Conservation (phyloP, 164 flowering plant species). For the Annona squamosa region DNA sequence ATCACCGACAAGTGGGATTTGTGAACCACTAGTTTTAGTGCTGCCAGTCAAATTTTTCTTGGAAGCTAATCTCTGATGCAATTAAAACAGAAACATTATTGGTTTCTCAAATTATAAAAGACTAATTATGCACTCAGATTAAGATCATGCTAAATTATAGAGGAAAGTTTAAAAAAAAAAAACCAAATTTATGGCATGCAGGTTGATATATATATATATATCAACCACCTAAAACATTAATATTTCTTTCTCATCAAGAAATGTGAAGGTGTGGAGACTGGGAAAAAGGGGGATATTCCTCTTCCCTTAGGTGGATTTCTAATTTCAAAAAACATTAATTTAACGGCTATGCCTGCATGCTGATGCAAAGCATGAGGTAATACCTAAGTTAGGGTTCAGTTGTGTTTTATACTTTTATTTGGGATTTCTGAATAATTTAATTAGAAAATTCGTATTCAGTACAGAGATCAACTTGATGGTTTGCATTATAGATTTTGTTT, state of each 20-base stretch:
- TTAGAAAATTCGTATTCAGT: too few species aligned
- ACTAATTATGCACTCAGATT: not conserved
- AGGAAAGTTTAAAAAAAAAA: not conserved
- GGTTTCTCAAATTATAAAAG: not conserved
- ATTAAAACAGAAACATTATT: not conserved
- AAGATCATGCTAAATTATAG: not conserved
- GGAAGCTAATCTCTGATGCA: slow-evolving; percentile 29
- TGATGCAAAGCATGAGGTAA: too few species aligned
- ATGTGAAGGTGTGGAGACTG: not conserved
- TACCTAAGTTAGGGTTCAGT: too few species aligned
- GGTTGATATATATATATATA: not conserved
- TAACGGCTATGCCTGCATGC: too few species aligned
- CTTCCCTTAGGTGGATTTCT: too few species aligned
- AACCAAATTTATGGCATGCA: not conserved
- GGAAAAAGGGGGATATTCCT: too few species aligned
- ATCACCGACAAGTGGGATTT: slow-evolving; percentile 15
- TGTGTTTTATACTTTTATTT: too few species aligned
- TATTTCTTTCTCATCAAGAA: not conserved
- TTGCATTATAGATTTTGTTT: too few species aligned
- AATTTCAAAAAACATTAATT: too few species aligned
- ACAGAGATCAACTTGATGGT: too few species aligned
- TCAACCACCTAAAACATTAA: not conserved
- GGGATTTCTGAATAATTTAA: too few species aligned
- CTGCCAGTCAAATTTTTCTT: slow-evolving; percentile 20
- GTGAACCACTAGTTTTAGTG: slow-evolving; percentile 10